Percentiles rank a stretch among this genome's conserved stretches.
These are phyloP conservation scores for Acanthochlamys bracteata DNA, from an alignment of 106 monocot genomes.

Conservation along the genomic window DNA sequence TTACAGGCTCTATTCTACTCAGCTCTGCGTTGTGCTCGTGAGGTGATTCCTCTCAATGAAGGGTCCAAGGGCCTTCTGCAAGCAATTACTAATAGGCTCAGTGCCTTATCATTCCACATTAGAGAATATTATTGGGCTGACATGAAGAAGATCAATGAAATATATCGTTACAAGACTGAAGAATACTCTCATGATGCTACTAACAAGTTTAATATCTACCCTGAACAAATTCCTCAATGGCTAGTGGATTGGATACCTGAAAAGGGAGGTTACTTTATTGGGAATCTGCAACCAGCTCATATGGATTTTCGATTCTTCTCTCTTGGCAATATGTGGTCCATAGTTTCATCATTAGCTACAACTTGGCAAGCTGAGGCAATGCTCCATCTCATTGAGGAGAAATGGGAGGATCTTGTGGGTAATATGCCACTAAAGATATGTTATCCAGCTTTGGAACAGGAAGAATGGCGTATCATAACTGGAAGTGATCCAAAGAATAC, in stretches of 20 bases:
- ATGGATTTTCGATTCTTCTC: slow-evolving; percentile 98
- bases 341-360: slow-evolving; percentile 74
- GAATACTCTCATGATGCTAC: slow-evolving; percentile 88
- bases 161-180: slow-evolving; percentile 91
- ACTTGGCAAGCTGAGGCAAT: slow-evolving; percentile 82
- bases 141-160: slow-evolving; percentile 87
- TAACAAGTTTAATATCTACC: slow-evolving; percentile 98
- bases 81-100: slow-evolving; percentile 81
- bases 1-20: slow-evolving; percentile 88
- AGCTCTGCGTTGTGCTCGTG: slow-evolving; percentile 69
- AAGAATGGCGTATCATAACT: slow-evolving; percentile 90
- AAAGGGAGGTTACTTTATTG: slow-evolving; percentile 80
- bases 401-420: slow-evolving; percentile 84
- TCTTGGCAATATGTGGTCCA: slow-evolving; percentile 87
- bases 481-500: slow-evolving; percentile 97
- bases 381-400: slow-evolving; percentile 81
- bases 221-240: slow-evolving; percentile 87
- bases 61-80: slow-evolving; percentile 67
- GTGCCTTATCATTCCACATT: slow-evolving; percentile 85
- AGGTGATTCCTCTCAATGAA: slow-evolving; percentile 71
- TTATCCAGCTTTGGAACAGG: slow-evolving; percentile 74
- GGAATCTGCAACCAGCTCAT: slow-evolving; percentile 89
- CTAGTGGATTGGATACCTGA: slow-evolving; percentile 87
- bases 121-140: slow-evolving; percentile 95
- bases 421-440: slow-evolving; percentile 94